A percentile compares a stretch with the other conserved stretches of the same genome.
phyloP scores from a whole-genome alignment of 305 asterid species.

The Fraxinus albicans region DNA sequence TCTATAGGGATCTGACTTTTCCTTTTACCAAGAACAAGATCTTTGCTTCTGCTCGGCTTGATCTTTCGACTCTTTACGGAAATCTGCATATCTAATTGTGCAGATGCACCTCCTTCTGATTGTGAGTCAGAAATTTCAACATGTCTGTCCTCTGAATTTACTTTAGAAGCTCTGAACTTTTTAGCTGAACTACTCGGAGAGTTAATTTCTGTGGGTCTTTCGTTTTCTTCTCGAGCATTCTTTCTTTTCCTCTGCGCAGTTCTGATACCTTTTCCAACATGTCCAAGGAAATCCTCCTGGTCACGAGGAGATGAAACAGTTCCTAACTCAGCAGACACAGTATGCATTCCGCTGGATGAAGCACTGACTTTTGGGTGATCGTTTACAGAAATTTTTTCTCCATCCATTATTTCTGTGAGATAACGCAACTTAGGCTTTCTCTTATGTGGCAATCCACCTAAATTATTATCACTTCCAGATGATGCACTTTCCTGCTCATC shows the following conservation, averaged over 20 bases:
- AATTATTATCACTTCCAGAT: slow-evolving; percentile 31
- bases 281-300: slow-evolving; percentile 14
- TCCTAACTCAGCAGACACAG: slow-evolving; percentile 29
- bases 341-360: slow-evolving; percentile 25
- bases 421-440: slow-evolving; percentile 50
- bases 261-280: not conserved
- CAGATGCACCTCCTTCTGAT: slow-evolving; percentile 27
- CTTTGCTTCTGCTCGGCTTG: slow-evolving; percentile 30
- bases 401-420: slow-evolving; percentile 51
- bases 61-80: slow-evolving; percentile 17
- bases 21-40: slow-evolving; percentile 26
- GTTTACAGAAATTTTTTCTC: slow-evolving; percentile 23
- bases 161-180: not conserved
- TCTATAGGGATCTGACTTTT: slow-evolving; percentile 23
- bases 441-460: slow-evolving; percentile 21
- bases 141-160: not conserved
- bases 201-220: slow-evolving; percentile 11
- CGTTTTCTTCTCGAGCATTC: slow-evolving; percentile 31
- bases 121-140: slow-evolving; percentile 27
- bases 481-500: slow-evolving; percentile 33
- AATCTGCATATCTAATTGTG: slow-evolving; percentile 13
- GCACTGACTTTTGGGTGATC: slow-evolving; percentile 20
- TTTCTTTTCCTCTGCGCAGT: slow-evolving; percentile 30
- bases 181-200: not conserved
- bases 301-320: slow-evolving; percentile 20